Percentiles rank a stretch among this genome's conserved stretches.
Conservation (phyloP, 2,329 filamentous ascomycete genomes). For the Fusarium drepaniforme region DNA sequence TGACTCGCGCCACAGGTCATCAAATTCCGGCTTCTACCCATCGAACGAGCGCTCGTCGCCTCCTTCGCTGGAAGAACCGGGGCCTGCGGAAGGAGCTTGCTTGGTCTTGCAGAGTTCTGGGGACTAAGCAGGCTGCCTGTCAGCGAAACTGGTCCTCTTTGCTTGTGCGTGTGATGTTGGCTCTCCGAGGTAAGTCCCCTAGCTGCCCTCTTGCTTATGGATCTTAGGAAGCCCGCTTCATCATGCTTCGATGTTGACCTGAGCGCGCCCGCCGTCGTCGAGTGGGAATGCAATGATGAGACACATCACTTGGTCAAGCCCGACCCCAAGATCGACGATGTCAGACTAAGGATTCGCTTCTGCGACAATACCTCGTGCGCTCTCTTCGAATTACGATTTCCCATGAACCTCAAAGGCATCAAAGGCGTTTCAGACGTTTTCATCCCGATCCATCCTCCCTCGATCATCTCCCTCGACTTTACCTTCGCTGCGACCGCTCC, state of each 20-base stretch:
- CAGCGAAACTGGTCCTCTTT: constrained; percentile 9
- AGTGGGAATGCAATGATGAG: constrained; percentile 12
- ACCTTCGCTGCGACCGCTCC: background rate
- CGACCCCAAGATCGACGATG: constrained; percentile 11
- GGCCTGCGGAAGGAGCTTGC: constrained; percentile 11
- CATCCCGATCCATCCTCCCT: constrained; percentile 4
- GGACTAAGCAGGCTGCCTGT: constrained; percentile 8
- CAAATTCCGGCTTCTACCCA: constrained; percentile 17
- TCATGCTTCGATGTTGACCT: constrained; percentile 4
- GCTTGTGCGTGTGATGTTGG: background rate
- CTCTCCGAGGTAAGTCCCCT: background rate
- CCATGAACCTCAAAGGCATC: constrained; percentile 19
- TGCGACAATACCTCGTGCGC: background rate
- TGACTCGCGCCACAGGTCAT: constrained; percentile 8
- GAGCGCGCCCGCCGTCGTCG: constrained; percentile 4
- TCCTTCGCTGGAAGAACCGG: constrained; percentile 19
- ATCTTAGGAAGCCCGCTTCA: background rate
- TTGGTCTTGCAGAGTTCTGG: constrained; percentile 17
- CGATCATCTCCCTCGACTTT: constrained; percentile 4
- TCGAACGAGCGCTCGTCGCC: constrained; percentile 1
- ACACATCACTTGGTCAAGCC: constrained; percentile 13
- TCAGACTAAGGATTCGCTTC: background rate
- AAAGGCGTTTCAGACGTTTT: constrained; percentile 7
- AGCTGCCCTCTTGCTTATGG: background rate
- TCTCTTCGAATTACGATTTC: constrained; percentile 16